Conservation (phyloP, 78 protist genomes). For the Guillardia theta region DNA sequence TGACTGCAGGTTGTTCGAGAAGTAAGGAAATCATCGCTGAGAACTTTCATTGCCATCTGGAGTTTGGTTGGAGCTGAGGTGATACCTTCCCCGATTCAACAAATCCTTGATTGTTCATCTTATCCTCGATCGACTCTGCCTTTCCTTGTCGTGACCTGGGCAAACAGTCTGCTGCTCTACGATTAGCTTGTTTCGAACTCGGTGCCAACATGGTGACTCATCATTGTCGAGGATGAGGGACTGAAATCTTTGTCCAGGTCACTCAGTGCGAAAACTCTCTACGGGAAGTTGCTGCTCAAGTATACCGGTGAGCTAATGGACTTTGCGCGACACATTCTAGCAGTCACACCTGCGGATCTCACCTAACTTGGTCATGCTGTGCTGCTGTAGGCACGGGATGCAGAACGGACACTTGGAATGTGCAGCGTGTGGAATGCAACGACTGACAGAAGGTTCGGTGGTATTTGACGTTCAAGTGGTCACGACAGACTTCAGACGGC, state of each 20-base stretch:
- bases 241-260: too few relatives aligned
- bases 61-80: neutral
- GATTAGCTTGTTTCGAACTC: neutral
- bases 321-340: too few relatives aligned
- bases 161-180: neutral
- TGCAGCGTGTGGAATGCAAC: too few relatives aligned
- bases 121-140: neutral
- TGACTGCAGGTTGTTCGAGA: neutral
- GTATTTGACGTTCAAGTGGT: too few relatives aligned
- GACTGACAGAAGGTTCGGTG: too few relatives aligned
- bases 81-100: neutral
- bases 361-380: too few relatives aligned
- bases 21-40: neutral
- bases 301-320: too few relatives aligned
- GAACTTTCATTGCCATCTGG: neutral
- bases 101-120: neutral
- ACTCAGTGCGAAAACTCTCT: neutral
- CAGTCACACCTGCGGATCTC: too few relatives aligned
- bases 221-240: too few relatives aligned
- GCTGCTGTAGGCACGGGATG: too few relatives aligned
- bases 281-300: neutral
- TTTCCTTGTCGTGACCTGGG: neutral
- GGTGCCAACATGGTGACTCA: slow-evolving; percentile 21
- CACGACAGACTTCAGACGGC: too few relatives aligned
- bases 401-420: too few relatives aligned